These are phyloP conservation scores for Thelonectria olida DNA, from an alignment of 2,329 filamentous ascomycete species.

Conservation along the genomic window DNA sequence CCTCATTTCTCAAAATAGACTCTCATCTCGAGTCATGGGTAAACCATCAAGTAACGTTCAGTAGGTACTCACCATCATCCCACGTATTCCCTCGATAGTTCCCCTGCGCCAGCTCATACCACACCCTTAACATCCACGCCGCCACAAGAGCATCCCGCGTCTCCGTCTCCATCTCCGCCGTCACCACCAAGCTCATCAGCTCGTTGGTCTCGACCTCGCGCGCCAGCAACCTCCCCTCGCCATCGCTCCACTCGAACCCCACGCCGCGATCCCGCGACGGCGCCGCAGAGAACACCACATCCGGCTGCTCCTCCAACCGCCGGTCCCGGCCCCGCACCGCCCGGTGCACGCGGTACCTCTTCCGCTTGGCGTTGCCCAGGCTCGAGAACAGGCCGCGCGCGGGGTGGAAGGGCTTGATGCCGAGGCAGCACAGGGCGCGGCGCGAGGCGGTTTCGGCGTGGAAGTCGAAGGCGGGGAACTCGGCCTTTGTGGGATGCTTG, in stretches of 20 bases:
- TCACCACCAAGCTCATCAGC: conserved; percentile 43
- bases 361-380: conserved; percentile 17
- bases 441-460: conserved; percentile 45
- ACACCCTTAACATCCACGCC: conserved; percentile 48
- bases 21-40: not conserved
- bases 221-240: conserved; percentile 40
- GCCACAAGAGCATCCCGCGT: conserved; percentile 47
- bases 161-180: conserved; percentile 40
- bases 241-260: conserved; percentile 46
- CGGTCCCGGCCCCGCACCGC: conserved; percentile 37
- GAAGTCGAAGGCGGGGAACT: conserved; percentile 43
- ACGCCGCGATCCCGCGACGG: conserved; percentile 38
- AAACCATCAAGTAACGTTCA: not conserved
- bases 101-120: conserved; percentile 43
- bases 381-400: conserved; percentile 30
- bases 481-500: conserved; percentile 42
- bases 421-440: conserved; percentile 41
- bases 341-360: conserved; percentile 43
- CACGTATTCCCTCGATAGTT: conserved; percentile 41
- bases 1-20: conserved; percentile 1
- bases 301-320: conserved; percentile 32
- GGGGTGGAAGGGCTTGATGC: conserved; percentile 38
- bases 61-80: conserved; percentile 31
- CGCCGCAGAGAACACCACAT: conserved; percentile 42
- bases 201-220: conserved; percentile 42